Evolutionary conservation across 345 rosid species (phyloP).

Genomic region (Gossypium stocksii): DNA sequence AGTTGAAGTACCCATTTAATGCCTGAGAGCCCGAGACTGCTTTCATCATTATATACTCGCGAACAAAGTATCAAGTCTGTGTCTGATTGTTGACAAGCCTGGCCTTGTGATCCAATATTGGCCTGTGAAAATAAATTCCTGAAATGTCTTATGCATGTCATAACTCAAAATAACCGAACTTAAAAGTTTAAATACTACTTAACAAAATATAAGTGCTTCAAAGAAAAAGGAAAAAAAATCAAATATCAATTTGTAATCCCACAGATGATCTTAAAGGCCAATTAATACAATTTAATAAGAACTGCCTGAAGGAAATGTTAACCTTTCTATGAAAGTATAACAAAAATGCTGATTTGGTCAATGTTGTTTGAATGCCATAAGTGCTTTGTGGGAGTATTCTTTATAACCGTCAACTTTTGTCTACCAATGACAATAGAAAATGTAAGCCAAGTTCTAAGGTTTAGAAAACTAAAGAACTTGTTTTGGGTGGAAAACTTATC

Average conservation of each 20-base stretch:
- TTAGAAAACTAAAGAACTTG: no score
- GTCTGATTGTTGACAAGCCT: conserved; percentile 34
- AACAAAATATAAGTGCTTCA: background rate
- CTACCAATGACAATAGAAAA: background rate
- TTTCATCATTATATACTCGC: conserved; percentile 47
- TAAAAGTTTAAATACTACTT: background rate
- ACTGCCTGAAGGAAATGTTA: background rate
- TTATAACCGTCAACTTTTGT: background rate
- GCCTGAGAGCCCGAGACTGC: conserved; percentile 84
- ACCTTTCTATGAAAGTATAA: background rate
- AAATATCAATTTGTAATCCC: background rate
- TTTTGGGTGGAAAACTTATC: no score
- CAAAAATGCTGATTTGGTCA: background rate
- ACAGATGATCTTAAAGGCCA: background rate
- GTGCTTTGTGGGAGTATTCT: background rate
- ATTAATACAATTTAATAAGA: background rate
- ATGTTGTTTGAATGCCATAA: background rate
- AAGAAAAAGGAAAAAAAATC: background rate
- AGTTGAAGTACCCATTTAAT: conserved; percentile 76
- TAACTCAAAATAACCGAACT: background rate
- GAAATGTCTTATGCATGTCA: background rate
- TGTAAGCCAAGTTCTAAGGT: no score
- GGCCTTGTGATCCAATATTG: conserved; percentile 33
- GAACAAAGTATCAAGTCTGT: conserved; percentile 41
- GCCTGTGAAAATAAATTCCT: conserved; percentile 31